phyloP scores from a whole-genome alignment of 352 stramenopile genomes.

The Vaucheria bursata region DNA sequence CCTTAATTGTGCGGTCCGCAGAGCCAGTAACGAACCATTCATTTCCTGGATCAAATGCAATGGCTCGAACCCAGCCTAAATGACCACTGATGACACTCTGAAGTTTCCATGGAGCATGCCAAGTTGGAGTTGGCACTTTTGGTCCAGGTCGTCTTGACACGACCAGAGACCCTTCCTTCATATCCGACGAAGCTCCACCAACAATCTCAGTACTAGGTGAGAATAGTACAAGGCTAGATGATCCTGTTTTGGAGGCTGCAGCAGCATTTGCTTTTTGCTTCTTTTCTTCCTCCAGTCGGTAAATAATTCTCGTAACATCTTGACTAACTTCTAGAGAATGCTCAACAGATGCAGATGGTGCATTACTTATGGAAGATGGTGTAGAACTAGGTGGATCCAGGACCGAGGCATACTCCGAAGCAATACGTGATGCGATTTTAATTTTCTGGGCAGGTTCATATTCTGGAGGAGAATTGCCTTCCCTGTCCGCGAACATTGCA shows the following conservation, averaged over 20 bases:
- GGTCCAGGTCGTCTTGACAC: conserved; percentile 61
- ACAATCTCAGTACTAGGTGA: conserved; percentile 20
- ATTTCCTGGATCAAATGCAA: conserved; percentile 95
- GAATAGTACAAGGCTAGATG: conserved; percentile 31
- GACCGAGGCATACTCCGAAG: conserved; percentile 18
- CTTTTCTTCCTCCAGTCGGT: conserved; percentile 32
- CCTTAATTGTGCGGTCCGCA: conserved; percentile 94
- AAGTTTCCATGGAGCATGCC: conserved; percentile 98
- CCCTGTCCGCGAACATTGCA: conserved; percentile 38
- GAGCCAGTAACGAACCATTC: conserved; percentile 95
- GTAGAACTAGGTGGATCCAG: conserved; percentile 12
- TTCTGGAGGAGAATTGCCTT: conserved; percentile 15
- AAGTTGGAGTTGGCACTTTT: conserved; percentile 87
- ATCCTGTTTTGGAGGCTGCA: background rate
- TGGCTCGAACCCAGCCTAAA: conserved; percentile 86
- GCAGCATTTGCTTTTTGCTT: conserved; percentile 17
- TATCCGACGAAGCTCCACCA: conserved; percentile 14
- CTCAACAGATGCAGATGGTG: conserved; percentile 3
- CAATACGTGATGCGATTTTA: conserved; percentile 37
- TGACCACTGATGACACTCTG: conserved; percentile 80
- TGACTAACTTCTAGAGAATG: background rate
- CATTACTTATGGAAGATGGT: background rate
- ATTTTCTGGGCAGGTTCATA: conserved; percentile 27
- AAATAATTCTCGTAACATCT: conserved; percentile 37
- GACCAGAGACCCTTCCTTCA: conserved; percentile 51